Conservation (phyloP, 192 early-diverging fungal species). For the Coemansia aciculifera region DNA sequence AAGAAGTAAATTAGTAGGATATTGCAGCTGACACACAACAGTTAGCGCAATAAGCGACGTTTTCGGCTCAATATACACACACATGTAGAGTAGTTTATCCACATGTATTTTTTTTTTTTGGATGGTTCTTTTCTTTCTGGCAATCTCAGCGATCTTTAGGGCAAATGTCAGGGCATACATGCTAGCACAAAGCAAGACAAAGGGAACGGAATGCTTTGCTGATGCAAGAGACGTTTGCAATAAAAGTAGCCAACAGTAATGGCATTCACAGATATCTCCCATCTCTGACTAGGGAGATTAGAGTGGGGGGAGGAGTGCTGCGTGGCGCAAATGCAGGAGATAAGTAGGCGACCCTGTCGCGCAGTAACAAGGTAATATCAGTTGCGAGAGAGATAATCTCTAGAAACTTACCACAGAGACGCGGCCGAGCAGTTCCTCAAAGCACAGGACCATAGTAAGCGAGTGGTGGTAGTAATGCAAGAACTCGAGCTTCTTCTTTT, state of each 20-base stretch:
- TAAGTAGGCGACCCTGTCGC: not conserved
- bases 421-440: constrained; percentile 72
- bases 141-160: not conserved
- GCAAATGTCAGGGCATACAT: not conserved
- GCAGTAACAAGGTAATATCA: constrained; percentile 10
- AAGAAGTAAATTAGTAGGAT: not conserved
- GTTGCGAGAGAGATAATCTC: not conserved
- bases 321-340: constrained; percentile 14
- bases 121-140: not conserved
- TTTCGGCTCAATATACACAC: not conserved
- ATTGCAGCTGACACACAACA: not conserved
- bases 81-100: not conserved
- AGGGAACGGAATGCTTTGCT: not conserved
- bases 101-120: not conserved
- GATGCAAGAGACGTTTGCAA: not conserved
- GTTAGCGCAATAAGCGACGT: not conserved
- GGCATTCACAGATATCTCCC: not conserved
- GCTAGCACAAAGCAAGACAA: not conserved
- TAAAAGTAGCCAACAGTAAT: constrained; percentile 3
- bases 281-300: not conserved
- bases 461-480: constrained; percentile 95
- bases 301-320: not conserved
- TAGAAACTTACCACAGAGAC: constrained; percentile 71
- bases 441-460: constrained; percentile 88
- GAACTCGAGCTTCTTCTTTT: constrained; percentile 88